These are phyloP conservation scores for Oryza meridionalis DNA, from an alignment of 176 grass and related monocot genomes.

Conservation along the genomic window DNA sequence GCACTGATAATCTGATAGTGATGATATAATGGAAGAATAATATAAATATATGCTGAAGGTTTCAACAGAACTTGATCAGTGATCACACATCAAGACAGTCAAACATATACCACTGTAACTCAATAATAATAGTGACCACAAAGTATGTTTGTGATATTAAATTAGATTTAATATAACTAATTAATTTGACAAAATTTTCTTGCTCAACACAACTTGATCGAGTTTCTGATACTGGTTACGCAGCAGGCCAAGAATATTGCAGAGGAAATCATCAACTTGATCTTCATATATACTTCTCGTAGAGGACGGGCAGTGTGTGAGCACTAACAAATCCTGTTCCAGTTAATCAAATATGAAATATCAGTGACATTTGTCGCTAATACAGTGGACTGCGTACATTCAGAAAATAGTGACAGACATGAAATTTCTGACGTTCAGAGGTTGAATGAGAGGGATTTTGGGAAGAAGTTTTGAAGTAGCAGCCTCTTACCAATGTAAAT, in stretches of 20 bases:
- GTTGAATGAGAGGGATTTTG: not conserved
- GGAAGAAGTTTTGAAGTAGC: not conserved
- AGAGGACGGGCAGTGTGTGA: constrained; percentile 79
- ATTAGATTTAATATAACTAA: too few species aligned
- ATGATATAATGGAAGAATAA: too few species aligned
- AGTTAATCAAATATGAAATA: not conserved
- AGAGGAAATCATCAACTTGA: constrained; percentile 76
- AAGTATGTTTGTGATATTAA: too few species aligned
- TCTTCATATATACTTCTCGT: constrained; percentile 85
- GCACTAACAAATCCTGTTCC: constrained; percentile 76
- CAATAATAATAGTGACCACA: too few species aligned
- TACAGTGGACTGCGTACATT: not conserved
- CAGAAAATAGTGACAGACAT: not conserved
- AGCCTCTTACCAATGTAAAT: constrained; percentile 78
- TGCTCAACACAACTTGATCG: constrained; percentile 64
- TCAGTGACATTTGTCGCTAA: constrained; percentile 2
- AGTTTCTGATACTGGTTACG: constrained; percentile 70
- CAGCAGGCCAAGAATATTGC: constrained; percentile 54
- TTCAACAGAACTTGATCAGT: too few species aligned
- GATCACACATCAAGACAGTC: too few species aligned
- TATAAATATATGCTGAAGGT: too few species aligned
- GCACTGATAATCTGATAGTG: too few species aligned
- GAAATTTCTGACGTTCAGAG: not conserved
- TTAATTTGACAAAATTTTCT: constrained; percentile 2
- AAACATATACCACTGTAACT: too few species aligned